Evolutionary conservation across 2,329 filamentous ascomycete species (phyloP), one percentile per base, ranked within the genome.

Genomic region (Alternaria longipes): DNA sequence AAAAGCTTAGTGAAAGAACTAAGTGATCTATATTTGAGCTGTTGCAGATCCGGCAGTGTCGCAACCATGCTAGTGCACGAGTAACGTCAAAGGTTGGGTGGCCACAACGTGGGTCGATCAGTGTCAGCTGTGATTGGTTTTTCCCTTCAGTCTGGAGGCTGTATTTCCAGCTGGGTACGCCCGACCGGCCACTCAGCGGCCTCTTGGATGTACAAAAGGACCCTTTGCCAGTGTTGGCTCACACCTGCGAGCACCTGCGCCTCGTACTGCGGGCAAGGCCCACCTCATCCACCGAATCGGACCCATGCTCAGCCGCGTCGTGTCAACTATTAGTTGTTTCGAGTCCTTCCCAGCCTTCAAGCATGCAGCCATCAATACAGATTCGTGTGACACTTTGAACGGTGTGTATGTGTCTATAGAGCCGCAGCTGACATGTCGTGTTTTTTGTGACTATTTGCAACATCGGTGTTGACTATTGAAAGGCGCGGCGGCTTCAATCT

Each of bases 21-120:
- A 70, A 54, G 56, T 55, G 47, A 56, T 69, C 70, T 72, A 72
- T 72, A 70, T 66, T 71, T 69, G 68, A 55, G 59, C 67, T 68
- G 67, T 70, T 60, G 68, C 67, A 70, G 64, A 69, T 69, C 66
- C 62, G 68, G 58, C 66, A 57, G 59, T 67, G 64, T 65, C 54
- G 60, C 59, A 61, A 50, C 65, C 59, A 62, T 63, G 59, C 66
- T 68, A 66, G 66, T 60, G 61, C 59, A 69, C 61, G 56, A 65
- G 53, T 54, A 55, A 51, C 58, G 30, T 44, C 45, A 56, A 30
- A 44, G 47, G 59, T 36, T 51, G 52, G 46, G 53, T 65, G 53
- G 69, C 64, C 69, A 70, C 69, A 62, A 63, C 62, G 60, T 65
- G 64, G 41, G 56, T 53, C 57, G 20, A 26, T 46, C 52, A 42